Evolutionary conservation across 2,329 filamentous ascomycete genomes (phyloP), one percentile per base, ranked within the genome.

Genomic region (Colletotrichum theobromicola): DNA sequence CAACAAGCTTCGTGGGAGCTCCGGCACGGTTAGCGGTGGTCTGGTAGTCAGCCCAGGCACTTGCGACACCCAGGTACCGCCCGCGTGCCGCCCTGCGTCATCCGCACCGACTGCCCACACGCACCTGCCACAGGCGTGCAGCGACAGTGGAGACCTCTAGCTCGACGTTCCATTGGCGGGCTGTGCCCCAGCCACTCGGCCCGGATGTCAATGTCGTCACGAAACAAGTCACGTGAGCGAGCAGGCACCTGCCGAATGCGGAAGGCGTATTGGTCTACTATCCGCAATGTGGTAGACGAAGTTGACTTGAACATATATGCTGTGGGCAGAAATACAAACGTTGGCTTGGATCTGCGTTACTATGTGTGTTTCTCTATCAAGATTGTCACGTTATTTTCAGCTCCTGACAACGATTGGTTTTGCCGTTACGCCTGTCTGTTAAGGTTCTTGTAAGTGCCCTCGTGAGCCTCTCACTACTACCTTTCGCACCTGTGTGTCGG

Each of bases 121-220:
- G 57, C 57, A 32, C 50, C 55, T 69, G 66, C 64, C 26, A 61
- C 70, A 55, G 57, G 66, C 60, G 30, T 42, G 67, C 55, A 66
- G 13, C 5, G 61, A 32, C 28, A 24, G 62, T 65, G 62, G 62
- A 50, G 42, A 65, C 62, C 62, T 65, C 26, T 37, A 16, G 24
- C 24, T 65, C 32, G 16, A 50, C 67, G 32, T 71, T 62, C 53
- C 37, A 71, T 74, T 74, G 67, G 72, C 9, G 15, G 24, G 37
- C 61, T 42, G 10, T 16, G 7, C 28, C 8, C 67, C 72, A 74
- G 61, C 61, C 72, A 72, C 55, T 16, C 63, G 67, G 28, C 53
- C 32, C 53, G 35, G 21, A 46, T 18, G 50, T 74, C 72, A 42
- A 74, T 74, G 72, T 61, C 71, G 71, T 74, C 71, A 74, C 72